Percentiles rank a stretch among this genome's conserved stretches.
phyloP scores from a whole-genome alignment of 768 basidiomycete genomes.

The Tephrocybe sp. region DNA sequence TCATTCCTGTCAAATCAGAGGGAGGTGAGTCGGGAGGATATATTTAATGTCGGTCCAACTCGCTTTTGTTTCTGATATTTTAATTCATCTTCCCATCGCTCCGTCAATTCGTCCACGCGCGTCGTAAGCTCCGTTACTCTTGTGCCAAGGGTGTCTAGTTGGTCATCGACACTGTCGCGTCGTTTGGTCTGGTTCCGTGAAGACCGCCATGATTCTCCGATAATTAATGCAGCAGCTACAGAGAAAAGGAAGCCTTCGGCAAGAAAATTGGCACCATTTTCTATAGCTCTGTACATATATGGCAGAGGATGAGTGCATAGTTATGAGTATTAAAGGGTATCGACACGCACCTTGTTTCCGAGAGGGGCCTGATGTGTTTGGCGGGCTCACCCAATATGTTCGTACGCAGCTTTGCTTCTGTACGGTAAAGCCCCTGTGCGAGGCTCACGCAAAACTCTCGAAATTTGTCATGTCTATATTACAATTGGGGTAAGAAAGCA shows the following conservation, averaged over 20 bases:
- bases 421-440: slow-evolving; percentile 74
- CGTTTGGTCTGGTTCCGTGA: slow-evolving; percentile 68
- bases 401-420: slow-evolving; percentile 69
- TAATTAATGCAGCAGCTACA: slow-evolving; percentile 70
- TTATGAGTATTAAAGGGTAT: background rate
- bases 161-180: slow-evolving; percentile 71
- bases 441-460: slow-evolving; percentile 67
- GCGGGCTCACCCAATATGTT: slow-evolving; percentile 76
- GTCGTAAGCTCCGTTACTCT: slow-evolving; percentile 44
- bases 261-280: slow-evolving; percentile 80
- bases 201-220: slow-evolving; percentile 75
- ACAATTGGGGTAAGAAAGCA: background rate
- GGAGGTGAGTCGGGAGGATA: background rate
- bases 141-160: slow-evolving; percentile 54
- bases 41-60: slow-evolving; percentile 16
- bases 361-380: slow-evolving; percentile 69
- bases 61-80: slow-evolving; percentile 45
- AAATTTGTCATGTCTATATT: slow-evolving; percentile 67
- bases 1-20: slow-evolving; percentile 44
- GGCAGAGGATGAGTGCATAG: background rate
- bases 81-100: slow-evolving; percentile 41
- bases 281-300: slow-evolving; percentile 66
- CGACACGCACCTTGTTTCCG: slow-evolving; percentile 61
- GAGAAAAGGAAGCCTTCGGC: slow-evolving; percentile 84
- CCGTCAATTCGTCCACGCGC: slow-evolving; percentile 37